Conservation (phyloP, 352 stramenopile genomes). For the Globisporangium cylindrosporum region DNA sequence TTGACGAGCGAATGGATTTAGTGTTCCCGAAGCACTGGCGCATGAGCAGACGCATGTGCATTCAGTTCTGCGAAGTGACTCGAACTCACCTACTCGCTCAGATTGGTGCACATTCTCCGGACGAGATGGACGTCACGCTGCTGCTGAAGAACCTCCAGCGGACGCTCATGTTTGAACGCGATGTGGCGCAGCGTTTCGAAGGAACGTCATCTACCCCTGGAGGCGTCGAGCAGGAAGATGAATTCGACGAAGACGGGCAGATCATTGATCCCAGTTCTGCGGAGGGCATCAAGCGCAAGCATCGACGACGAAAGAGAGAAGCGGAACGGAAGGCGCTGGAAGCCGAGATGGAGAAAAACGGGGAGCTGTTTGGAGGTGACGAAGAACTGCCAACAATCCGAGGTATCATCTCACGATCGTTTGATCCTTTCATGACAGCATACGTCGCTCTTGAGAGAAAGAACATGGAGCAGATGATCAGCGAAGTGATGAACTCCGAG, state of each 20-base stretch:
- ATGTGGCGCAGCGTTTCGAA: slow-evolving; percentile 71
- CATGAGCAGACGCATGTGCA: slow-evolving; percentile 91
- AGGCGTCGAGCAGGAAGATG: slow-evolving; percentile 49
- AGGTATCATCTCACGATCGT: slow-evolving; percentile 90
- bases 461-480: slow-evolving; percentile 94
- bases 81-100: slow-evolving; percentile 66
- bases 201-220: slow-evolving; percentile 26
- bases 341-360: slow-evolving; percentile 61
- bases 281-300: slow-evolving; percentile 72
- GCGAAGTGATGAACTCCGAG: slow-evolving; percentile 88
- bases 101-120: slow-evolving; percentile 58
- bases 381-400: slow-evolving; percentile 64
- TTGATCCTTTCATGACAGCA: slow-evolving; percentile 97
- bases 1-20: slow-evolving; percentile 84
- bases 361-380: slow-evolving; percentile 36
- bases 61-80: slow-evolving; percentile 91
- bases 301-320: slow-evolving; percentile 72
- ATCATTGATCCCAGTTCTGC: slow-evolving; percentile 69
- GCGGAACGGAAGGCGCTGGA: slow-evolving; percentile 62
- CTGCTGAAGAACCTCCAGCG: slow-evolving; percentile 71
- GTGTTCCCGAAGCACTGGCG: slow-evolving; percentile 97
- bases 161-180: slow-evolving; percentile 77
- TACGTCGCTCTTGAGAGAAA: slow-evolving; percentile 96
- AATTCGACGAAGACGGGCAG: slow-evolving; percentile 72
- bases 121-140: slow-evolving; percentile 74